Evolutionary conservation across 805 yeast genomes (phyloP), one percentile per base, ranked within the genome.

Genomic region (Candida takata): DNA sequence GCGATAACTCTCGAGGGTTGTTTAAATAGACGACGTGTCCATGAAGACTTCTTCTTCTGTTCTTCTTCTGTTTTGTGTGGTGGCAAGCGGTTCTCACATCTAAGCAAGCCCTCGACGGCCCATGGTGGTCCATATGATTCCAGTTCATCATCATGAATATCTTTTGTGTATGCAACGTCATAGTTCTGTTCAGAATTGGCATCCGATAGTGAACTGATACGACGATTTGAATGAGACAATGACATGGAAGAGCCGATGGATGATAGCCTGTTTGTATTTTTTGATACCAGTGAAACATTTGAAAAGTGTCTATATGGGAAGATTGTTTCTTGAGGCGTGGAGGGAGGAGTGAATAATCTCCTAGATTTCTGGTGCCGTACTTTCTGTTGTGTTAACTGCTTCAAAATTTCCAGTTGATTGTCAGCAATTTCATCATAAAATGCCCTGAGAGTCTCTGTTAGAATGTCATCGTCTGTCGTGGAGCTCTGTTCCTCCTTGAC

Each of bases 81-180:
- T 10, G 30, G 14, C n/a, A 17, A n/a, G 5, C 11, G 30, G 4
- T 10, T 9, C 29, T 47, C 52, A 24, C 55, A 49, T 40, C 70
- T 65, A 45, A 78, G 62, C 25, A 82, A 49, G 2, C 92, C 90
- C 58, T 82, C 90, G 51, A 82, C 79, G 38, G 78, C 67, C 75
- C 84, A 82, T 1, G 92, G 90, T 1, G 88, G 77, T 2, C 90
- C 90, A 35, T 69, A 69, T 31, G 76, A 62, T 49, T 79, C 87
- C 38, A 80, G 61, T 26, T 72, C 72, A 44, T 72, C 65, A 54
- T 80, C 86, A 39, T 67, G 69, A 23, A 68, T 68, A 44, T 70
- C 69, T 45, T 61, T 66, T 18, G 44, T 36, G 20, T 49, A 54
- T 19, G 52, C 47, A 14, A 52, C 48, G 12, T 46, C 43, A 26